Evolutionary conservation across 495 filamentous ascomycete species (phyloP).

Genomic region (Amphirosellinia nigrospora): DNA sequence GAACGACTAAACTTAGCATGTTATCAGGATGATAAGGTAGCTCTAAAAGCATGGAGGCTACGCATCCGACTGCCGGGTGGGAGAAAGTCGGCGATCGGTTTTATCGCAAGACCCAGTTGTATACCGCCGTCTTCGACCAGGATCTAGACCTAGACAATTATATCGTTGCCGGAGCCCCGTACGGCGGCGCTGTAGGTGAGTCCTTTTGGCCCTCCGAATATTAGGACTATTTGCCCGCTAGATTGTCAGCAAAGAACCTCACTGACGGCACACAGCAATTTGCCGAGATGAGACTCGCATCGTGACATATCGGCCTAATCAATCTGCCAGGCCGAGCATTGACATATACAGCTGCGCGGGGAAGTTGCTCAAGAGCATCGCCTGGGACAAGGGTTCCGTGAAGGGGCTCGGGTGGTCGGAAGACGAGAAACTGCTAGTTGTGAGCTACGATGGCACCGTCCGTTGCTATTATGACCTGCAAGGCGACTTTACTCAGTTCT

Average conservation of each 20-base stretch:
- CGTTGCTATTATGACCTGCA: slow-evolving; percentile 90
- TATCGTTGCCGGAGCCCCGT: slow-evolving; percentile 90
- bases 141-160: slow-evolving; percentile 96
- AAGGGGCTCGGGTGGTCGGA: slow-evolving; percentile 95
- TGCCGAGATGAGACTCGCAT: slow-evolving; percentile 88
- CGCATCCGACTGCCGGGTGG: slow-evolving; percentile 87
- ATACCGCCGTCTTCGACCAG: slow-evolving; percentile 88
- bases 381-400: slow-evolving; percentile 92
- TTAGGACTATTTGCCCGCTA: background rate
- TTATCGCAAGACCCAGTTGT: slow-evolving; percentile 91
- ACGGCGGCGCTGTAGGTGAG: slow-evolving; percentile 89
- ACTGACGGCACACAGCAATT: slow-evolving; percentile 65
- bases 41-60: slow-evolving; percentile 50
- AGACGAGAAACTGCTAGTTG: slow-evolving; percentile 88
- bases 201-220: background rate
- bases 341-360: slow-evolving; percentile 94
- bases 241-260: slow-evolving; percentile 4
- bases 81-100: slow-evolving; percentile 88
- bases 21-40: slow-evolving; percentile 43
- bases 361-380: slow-evolving; percentile 68
- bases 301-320: slow-evolving; percentile 73
- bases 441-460: slow-evolving; percentile 89
- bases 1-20: slow-evolving; percentile 15
- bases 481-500: slow-evolving; percentile 94
- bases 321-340: slow-evolving; percentile 79